Base-by-base conservation (phyloP, 1,284 basidiomycete species). In the Leccinum glutinopallens region DNA sequence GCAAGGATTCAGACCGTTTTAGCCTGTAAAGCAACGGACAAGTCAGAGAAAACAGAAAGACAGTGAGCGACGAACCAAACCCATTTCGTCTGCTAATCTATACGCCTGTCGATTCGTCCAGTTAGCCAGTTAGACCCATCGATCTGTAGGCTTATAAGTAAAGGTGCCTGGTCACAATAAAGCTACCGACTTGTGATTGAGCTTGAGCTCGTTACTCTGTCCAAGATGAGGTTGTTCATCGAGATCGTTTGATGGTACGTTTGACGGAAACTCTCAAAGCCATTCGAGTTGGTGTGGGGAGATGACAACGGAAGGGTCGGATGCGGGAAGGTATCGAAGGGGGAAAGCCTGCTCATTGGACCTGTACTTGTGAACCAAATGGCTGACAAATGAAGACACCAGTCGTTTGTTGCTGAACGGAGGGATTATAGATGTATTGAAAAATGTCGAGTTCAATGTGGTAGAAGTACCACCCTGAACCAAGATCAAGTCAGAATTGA, bases 261-360 rank as follows among this genome's bases (percentile, higher is more conserved):
- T 83, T 85, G 29, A 96, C 84, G 9, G 77, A 78, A 39, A 97
- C 88, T 4, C 78, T 71, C 1, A 89, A 87, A 72, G 92, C 92
- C 53, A 84, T 81, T 4, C 92, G 93, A 1, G 93, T 96, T 22
- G 3, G 80, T 75, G 46, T 79, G 77, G 3, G 77, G 68, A 15
- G 58, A 51, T 29, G 63, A 7, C 8, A 59, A 49, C 6, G 41
- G 60, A 66, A 66, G 74, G 55, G 63, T 51, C 9, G 60, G 53
- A 22, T 68, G 74, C 33, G 83, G 65, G 80, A 79, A 65, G 78
- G 78, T 65, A 83, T 81, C 29, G 79, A 77, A 60, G 76, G 70
- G 60, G 85, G 67, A 73, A 89, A 87, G 12, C 90, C 90, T 1
- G 89, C 90, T 65, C 82, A 76, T 70, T 92, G 89, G 2, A 80